Conservation (phyloP, 1,139 yeast species). For the Protomyces macrosporus region DNA sequence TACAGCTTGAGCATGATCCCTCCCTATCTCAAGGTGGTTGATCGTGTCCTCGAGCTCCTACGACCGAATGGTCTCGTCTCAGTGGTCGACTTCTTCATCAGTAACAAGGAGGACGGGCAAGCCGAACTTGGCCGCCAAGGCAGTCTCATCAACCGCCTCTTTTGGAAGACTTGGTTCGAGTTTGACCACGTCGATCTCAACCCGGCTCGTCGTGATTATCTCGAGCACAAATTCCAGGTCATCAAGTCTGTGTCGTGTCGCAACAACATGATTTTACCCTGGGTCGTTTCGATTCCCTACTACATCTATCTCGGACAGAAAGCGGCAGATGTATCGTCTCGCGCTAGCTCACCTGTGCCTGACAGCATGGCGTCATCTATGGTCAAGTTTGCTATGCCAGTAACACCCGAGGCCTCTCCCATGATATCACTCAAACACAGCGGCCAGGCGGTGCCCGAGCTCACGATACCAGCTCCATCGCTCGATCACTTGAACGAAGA, state of each 20-base stretch:
- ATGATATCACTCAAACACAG: background rate
- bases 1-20: slow-evolving; percentile 84
- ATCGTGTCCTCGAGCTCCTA: slow-evolving; percentile 54
- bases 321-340: background rate
- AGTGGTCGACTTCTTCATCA: slow-evolving; percentile 76
- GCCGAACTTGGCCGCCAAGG: slow-evolving; percentile 13
- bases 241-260: slow-evolving; percentile 64
- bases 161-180: slow-evolving; percentile 86
- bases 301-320: slow-evolving; percentile 66
- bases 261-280: slow-evolving; percentile 43
- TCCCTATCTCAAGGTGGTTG: slow-evolving; percentile 57
- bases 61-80: slow-evolving; percentile 57
- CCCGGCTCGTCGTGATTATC: slow-evolving; percentile 72
- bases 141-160: slow-evolving; percentile 46
- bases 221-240: slow-evolving; percentile 76
- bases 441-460: slow-evolving; percentile 6
- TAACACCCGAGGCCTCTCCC: slow-evolving; percentile 20
- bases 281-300: slow-evolving; percentile 68
- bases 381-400: slow-evolving; percentile 4
- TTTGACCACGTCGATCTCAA: slow-evolving; percentile 75
- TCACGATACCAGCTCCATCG: background rate
- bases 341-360: background rate
- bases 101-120: slow-evolving; percentile 9
- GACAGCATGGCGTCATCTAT: background rate
- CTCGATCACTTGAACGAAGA: background rate